These are phyloP conservation scores for Alternaria dauci DNA, from an alignment of 2,329 filamentous ascomycete genomes.

Conservation along the genomic window DNA sequence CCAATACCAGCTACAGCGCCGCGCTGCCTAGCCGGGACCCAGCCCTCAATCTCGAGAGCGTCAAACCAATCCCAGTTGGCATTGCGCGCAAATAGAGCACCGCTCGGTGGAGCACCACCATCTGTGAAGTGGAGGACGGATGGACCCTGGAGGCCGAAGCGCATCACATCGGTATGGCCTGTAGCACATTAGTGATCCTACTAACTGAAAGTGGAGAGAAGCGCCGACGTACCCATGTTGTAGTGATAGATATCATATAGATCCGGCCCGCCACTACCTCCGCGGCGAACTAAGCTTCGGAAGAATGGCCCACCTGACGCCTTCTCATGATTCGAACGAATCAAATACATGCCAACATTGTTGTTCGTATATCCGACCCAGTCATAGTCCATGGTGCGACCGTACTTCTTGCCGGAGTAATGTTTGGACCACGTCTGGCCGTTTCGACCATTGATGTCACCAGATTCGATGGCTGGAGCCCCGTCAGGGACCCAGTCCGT, in stretches of 20 bases:
- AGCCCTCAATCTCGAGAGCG: slow-evolving; percentile 32
- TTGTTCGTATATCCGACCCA: slow-evolving; percentile 51
- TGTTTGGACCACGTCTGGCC: slow-evolving; percentile 53
- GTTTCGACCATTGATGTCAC: slow-evolving; percentile 28
- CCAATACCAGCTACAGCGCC: slow-evolving; percentile 33
- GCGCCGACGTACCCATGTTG: slow-evolving; percentile 50
- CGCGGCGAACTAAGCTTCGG: slow-evolving; percentile 52
- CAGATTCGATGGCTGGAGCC: slow-evolving; percentile 29
- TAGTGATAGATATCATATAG: slow-evolving; percentile 57
- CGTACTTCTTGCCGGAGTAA: slow-evolving; percentile 52
- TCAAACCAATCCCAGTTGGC: slow-evolving; percentile 36
- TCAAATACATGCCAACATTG: slow-evolving; percentile 51
- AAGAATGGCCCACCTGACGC: slow-evolving; percentile 53
- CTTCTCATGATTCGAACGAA: slow-evolving; percentile 55
- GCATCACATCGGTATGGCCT: slow-evolving; percentile 53
- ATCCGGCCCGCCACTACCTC: slow-evolving; percentile 48
- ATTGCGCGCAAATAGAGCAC: slow-evolving; percentile 35
- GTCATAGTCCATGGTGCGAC: slow-evolving; percentile 52
- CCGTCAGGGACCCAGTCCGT: slow-evolving; percentile 44
- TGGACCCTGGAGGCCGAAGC: slow-evolving; percentile 55
- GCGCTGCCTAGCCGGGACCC: slow-evolving; percentile 29
- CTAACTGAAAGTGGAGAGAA: background rate
- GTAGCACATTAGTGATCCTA: background rate
- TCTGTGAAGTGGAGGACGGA: slow-evolving; percentile 53
- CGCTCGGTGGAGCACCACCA: slow-evolving; percentile 48